A percentile compares a stretch with the other conserved stretches of the same genome.
phyloP scores from a whole-genome alignment of 176 grass and related monocot species.

The Carex cristatella region DNA sequence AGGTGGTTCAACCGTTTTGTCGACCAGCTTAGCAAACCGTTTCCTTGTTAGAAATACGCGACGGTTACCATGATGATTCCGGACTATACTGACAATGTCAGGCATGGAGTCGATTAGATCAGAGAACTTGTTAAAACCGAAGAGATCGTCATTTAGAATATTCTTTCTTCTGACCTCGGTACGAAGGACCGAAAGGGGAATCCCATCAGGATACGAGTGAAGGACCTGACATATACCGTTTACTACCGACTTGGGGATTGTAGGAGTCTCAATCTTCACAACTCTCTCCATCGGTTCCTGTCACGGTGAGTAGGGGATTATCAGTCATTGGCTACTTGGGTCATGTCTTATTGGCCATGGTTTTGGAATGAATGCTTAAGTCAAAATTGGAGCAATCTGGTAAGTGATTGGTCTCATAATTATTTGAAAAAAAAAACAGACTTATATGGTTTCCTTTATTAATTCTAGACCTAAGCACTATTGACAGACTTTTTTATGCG shows the following conservation, averaged over 20 bases:
- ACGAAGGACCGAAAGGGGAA: conserved; percentile 34
- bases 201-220: conserved; percentile 40
- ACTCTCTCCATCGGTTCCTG: conserved; percentile 36
- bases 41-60: conserved; percentile 17
- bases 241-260: conserved; percentile 44
- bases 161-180: conserved; percentile 26
- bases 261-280: conserved; percentile 26
- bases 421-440: background rate
- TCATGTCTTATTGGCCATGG: background rate
- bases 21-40: background rate
- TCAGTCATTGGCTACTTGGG: background rate
- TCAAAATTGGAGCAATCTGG: background rate
- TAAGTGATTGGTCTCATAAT: background rate
- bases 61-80: background rate
- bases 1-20: background rate
- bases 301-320: conserved; percentile 22
- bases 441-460: background rate
- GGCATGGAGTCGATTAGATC: conserved; percentile 47
- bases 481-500: background rate
- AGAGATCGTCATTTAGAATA: conserved; percentile 37
- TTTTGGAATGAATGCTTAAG: background rate
- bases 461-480: background rate
- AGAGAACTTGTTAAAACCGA: conserved; percentile 60
- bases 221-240: conserved; percentile 35
- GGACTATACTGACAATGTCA: conserved; percentile 33